phyloP scores from a whole-genome alignment of 1,139 yeast species.

The Spencermartinsiella ligniputridi region DNA sequence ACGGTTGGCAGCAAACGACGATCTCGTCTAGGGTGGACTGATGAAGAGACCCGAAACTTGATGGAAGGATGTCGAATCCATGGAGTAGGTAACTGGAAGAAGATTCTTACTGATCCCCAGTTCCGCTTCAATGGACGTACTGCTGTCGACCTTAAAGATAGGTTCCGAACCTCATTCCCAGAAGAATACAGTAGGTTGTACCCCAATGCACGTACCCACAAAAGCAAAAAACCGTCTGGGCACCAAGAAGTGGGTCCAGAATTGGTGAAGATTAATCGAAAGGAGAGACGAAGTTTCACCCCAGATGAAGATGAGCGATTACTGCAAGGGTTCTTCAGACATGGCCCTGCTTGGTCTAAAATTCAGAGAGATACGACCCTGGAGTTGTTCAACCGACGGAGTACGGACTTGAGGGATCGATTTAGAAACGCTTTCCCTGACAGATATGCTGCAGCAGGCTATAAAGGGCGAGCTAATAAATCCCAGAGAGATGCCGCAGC shows the following conservation, averaged over 20 bases:
- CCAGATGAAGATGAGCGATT: conserved; percentile 71
- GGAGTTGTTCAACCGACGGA: conserved; percentile 36
- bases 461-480: conserved; percentile 33
- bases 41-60: conserved; percentile 38
- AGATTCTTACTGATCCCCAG: conserved; percentile 38
- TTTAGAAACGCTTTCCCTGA: conserved; percentile 45
- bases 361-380: conserved; percentile 46
- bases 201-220: conserved; percentile 42
- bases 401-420: conserved; percentile 42
- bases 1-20: conserved; percentile 27
- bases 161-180: conserved; percentile 43
- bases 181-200: conserved; percentile 41
- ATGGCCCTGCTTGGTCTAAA: conserved; percentile 88
- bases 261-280: conserved; percentile 39
- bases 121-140: conserved; percentile 40
- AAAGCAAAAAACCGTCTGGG: conserved; percentile 5
- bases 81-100: conserved; percentile 47
- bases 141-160: conserved; percentile 40
- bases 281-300: conserved; percentile 47
- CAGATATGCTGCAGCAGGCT: conserved; percentile 41
- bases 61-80: conserved; percentile 41
- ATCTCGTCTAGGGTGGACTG: conserved; percentile 39
- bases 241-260: conserved; percentile 6
- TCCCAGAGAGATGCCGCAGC: not conserved
- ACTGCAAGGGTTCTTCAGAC: conserved; percentile 59